Evolutionary conservation across 2,329 filamentous ascomycete genomes (phyloP).

Genomic region (Ophiostoma ulmi): DNA sequence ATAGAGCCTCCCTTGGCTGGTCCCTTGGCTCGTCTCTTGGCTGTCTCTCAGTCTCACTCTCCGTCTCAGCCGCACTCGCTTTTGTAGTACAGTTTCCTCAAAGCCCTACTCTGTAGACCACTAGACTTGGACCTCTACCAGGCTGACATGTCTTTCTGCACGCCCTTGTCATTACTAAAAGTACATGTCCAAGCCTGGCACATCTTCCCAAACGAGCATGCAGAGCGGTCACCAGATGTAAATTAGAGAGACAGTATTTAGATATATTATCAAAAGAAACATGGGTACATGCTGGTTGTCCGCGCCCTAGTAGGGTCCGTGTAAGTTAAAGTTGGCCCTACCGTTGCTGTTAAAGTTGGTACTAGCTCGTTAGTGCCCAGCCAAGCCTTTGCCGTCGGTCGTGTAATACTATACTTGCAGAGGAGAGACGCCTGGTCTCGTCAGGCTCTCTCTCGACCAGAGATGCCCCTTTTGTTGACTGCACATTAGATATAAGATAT

Average conservation of each 20-base stretch:
- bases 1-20: not conserved
- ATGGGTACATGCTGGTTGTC: not conserved
- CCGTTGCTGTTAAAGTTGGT: not conserved
- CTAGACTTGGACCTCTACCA: not conserved
- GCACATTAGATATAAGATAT: not conserved
- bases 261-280: not conserved
- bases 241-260: not conserved
- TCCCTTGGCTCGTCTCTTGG: not conserved
- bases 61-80: not conserved
- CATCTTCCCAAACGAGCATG: slow-evolving; percentile 4
- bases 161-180: not conserved
- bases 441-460: not conserved
- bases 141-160: not conserved
- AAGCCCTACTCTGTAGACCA: not conserved
- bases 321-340: slow-evolving; percentile 2
- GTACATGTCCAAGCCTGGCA: not conserved
- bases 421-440: not conserved
- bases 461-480: not conserved
- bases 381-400: not conserved
- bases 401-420: not conserved
- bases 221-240: not conserved
- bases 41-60: not conserved
- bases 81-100: not conserved
- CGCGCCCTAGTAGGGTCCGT: not conserved
- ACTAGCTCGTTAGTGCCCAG: not conserved